Conservation (phyloP, 148 eudicot species). For the Amaranthus cruentus region DNA sequence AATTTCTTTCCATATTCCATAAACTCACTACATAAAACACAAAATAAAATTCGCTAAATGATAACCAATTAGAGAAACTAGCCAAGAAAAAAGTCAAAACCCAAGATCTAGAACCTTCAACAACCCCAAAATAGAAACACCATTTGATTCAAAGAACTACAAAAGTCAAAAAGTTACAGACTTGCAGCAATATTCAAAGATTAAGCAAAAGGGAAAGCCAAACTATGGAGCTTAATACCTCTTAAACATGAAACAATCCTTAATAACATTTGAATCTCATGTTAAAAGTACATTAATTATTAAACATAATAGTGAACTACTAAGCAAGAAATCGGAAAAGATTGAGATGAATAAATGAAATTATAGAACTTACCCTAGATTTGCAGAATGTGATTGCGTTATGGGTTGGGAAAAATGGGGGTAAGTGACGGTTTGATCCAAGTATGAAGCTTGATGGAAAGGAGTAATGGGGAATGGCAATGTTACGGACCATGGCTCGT, state of each 20-base stretch:
- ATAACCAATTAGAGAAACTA: no score
- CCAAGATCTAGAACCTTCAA: neutral
- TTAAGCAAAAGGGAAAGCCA: neutral
- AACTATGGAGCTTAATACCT: neutral
- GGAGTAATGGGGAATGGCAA: no score
- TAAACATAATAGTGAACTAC: neutral
- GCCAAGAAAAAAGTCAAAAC: neutral
- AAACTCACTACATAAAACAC: no score
- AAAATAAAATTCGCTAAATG: no score
- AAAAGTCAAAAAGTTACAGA: neutral
- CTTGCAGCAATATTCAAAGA: neutral
- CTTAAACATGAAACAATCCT: neutral
- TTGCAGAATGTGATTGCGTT: neutral
- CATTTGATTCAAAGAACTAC: neutral
- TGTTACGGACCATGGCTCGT: no score
- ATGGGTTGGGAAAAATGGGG: no score
- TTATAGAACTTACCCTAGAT: conserved; percentile 6
- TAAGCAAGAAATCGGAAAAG: neutral
- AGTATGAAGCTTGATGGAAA: no score
- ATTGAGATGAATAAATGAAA: neutral
- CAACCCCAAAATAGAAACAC: neutral
- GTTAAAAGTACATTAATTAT: no score
- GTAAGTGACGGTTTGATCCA: no score
- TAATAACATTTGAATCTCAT: no score
- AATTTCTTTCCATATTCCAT: neutral